A percentile compares a stretch with the other conserved stretches of the same genome.
Evolutionary conservation across 108 stramenopile species (phyloP).

Genomic region (Aurantiochytrium sp.): DNA sequence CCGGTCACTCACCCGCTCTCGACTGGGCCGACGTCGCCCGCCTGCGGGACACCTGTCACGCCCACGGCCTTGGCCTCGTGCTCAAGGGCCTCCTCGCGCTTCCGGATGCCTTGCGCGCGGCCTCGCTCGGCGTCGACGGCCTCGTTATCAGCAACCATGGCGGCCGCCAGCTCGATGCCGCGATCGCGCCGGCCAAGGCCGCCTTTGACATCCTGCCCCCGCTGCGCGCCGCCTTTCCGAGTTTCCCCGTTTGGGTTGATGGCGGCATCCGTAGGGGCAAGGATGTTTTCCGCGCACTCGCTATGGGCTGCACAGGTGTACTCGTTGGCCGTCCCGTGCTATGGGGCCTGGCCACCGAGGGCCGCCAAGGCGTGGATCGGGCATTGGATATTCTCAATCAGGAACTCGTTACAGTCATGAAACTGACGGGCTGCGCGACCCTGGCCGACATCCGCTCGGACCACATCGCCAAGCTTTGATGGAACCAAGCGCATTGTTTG

Average conservation of each 20-base stretch:
- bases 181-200: background rate
- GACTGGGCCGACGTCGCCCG: background rate
- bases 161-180: background rate
- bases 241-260: background rate
- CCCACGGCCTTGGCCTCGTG: background rate
- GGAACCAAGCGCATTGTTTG: no score
- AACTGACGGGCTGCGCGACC: background rate
- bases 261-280: background rate
- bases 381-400: background rate
- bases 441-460: background rate
- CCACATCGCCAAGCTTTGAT: background rate
- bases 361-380: background rate
- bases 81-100: conserved; percentile 14
- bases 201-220: background rate
- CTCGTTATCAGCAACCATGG: background rate
- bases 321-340: background rate
- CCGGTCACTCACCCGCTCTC: background rate
- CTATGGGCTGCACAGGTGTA: background rate
- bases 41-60: background rate
- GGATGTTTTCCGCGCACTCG: background rate
- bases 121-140: background rate
- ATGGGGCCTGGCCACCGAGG: background rate
- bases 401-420: background rate
- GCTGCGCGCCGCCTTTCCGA: background rate
- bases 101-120: background rate